Conservation (phyloP, 768 basidiomycete genomes). For the Hericium erinaceus region DNA sequence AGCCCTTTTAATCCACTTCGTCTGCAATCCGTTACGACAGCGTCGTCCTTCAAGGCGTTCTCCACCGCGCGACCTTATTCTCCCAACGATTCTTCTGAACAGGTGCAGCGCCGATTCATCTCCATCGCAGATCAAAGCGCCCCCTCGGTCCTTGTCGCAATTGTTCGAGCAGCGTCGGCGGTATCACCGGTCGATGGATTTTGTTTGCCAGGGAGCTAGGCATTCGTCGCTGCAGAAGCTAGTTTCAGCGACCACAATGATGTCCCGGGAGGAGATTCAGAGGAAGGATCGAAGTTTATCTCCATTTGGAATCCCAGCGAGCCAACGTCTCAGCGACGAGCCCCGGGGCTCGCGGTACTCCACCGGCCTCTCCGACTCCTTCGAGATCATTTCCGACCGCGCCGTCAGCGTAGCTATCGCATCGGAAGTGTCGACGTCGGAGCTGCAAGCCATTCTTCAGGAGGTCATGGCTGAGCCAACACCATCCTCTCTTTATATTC, state of each 20-base stretch:
- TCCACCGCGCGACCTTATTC: background rate
- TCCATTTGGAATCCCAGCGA: no score
- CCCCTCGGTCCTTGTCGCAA: background rate
- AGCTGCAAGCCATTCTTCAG: background rate
- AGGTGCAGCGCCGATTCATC: background rate
- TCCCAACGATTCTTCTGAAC: background rate
- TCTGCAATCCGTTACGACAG: no score
- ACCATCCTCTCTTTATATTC: background rate
- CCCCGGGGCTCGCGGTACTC: background rate
- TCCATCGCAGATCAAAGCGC: background rate
- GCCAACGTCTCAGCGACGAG: no score
- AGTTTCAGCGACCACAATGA: no score
- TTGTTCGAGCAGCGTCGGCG: background rate
- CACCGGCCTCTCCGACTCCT: background rate
- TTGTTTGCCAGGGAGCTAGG: background rate
- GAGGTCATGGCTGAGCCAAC: background rate
- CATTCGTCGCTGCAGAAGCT: background rate
- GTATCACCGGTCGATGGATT: background rate
- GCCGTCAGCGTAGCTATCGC: background rate
- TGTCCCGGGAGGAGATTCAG: no score
- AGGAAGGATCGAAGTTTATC: no score
- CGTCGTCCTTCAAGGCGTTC: no score
- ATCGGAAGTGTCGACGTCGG: background rate
- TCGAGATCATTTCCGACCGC: background rate
- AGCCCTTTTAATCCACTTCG: no score